Conservation (phyloP, 495 filamentous ascomycete genomes). For the Hypoxylon cercidicola region DNA sequence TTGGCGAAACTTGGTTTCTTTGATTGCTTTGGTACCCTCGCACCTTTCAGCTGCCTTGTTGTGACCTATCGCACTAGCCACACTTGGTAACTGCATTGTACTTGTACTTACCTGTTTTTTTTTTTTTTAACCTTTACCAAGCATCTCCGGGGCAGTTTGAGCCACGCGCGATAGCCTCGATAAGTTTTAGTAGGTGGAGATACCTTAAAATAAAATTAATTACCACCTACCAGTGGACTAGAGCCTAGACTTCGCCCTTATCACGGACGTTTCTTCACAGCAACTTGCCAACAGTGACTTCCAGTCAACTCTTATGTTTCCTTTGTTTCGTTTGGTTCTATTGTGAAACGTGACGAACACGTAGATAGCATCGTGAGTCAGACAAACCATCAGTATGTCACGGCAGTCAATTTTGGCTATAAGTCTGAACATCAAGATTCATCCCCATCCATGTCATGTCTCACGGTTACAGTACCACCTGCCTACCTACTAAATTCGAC, state of each 20-base stretch:
- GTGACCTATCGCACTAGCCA: background rate
- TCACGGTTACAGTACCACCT: constrained; percentile 16
- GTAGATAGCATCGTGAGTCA: constrained; percentile 23
- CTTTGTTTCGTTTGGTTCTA: constrained; percentile 2
- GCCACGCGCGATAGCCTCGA: too few species aligned
- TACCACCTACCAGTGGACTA: too few species aligned
- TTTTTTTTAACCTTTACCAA: background rate
- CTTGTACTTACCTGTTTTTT: too few species aligned
- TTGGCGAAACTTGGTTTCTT: background rate
- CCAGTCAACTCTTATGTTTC: constrained; percentile 6
- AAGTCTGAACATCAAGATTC: constrained; percentile 17
- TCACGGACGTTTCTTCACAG: constrained; percentile 2
- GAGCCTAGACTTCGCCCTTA: background rate
- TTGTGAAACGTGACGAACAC: constrained; percentile 11
- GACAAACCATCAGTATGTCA: constrained; percentile 2
- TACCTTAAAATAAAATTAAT: too few species aligned
- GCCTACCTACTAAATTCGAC: constrained; percentile 2
- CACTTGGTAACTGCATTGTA: background rate
- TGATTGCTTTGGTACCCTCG: background rate
- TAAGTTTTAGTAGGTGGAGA: too few species aligned
- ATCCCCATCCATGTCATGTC: constrained; percentile 8
- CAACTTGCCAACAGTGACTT: constrained; percentile 8
- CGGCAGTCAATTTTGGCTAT: constrained; percentile 5
- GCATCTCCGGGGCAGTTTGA: background rate
- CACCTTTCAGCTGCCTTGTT: background rate